Evolutionary conservation across 2,329 filamentous ascomycete species (phyloP).

Genomic region (Pseudogymnoascus sp.): DNA sequence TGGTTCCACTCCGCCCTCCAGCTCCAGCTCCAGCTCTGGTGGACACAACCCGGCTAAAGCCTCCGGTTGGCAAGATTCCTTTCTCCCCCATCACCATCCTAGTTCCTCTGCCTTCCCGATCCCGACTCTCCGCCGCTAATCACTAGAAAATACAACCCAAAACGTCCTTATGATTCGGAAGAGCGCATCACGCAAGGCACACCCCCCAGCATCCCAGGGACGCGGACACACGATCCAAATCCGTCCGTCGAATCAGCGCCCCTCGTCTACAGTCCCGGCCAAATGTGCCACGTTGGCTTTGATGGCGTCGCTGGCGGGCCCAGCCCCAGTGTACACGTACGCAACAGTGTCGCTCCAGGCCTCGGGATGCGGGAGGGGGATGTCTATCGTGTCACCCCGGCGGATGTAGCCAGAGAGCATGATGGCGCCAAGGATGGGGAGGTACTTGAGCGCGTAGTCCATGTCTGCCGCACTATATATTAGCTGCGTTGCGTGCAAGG

Average conservation of each 20-base stretch:
- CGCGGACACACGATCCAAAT: background rate
- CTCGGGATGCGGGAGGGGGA: conserved; percentile 50
- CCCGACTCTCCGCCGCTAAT: background rate
- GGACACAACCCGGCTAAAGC: background rate
- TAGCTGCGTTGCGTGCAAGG: background rate
- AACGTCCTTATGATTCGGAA: background rate
- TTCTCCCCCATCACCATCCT: background rate
- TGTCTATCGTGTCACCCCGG: conserved; percentile 47
- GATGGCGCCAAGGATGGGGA: conserved; percentile 48
- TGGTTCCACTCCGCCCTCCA: background rate
- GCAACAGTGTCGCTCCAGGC: conserved; percentile 49
- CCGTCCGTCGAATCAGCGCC: background rate
- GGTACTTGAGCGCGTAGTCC: conserved; percentile 39
- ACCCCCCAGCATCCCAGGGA: background rate
- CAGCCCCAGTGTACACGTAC: conserved; percentile 47
- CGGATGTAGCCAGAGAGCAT: conserved; percentile 47
- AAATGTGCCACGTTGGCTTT: conserved; percentile 48
- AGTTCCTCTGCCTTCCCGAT: background rate
- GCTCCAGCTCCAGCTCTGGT: background rate
- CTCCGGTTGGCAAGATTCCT: background rate
- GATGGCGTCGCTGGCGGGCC: conserved; percentile 39
- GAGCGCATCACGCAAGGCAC: background rate
- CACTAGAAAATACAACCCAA: background rate
- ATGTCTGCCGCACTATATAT: conserved; percentile 33
- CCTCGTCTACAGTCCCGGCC: conserved; percentile 37